phyloP scores from a whole-genome alignment of 1,284 basidiomycete species.

The Exsudoporus floridanus region DNA sequence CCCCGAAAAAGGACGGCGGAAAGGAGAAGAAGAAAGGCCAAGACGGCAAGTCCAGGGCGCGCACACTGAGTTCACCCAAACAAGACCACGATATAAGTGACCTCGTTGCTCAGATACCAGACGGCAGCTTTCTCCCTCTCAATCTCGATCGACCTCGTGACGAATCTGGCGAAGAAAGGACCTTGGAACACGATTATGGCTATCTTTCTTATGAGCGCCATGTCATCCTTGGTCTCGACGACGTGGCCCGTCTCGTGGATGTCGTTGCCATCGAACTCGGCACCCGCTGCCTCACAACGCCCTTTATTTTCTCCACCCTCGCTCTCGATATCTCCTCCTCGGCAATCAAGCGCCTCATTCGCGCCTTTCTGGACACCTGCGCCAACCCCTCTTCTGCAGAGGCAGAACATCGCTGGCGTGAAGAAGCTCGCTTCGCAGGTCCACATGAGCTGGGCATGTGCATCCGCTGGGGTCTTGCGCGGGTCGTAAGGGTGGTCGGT shows the following conservation, averaged over 20 bases:
- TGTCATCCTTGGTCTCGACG: slow-evolving; percentile 73
- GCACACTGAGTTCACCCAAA: slow-evolving; percentile 40
- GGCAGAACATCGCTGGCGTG: slow-evolving; percentile 61
- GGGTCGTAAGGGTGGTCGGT: slow-evolving; percentile 64
- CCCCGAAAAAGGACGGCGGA: slow-evolving; percentile 40
- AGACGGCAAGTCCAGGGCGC: slow-evolving; percentile 40
- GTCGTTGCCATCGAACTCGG: slow-evolving; percentile 72
- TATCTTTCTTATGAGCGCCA: slow-evolving; percentile 71
- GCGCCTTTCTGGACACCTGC: slow-evolving; percentile 68
- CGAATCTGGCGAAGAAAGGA: slow-evolving; percentile 35
- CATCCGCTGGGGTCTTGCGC: slow-evolving; percentile 79
- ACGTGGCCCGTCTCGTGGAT: slow-evolving; percentile 68
- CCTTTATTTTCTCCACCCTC: slow-evolving; percentile 84
- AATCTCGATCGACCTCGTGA: slow-evolving; percentile 50
- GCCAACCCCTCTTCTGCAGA: slow-evolving; percentile 43
- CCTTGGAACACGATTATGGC: slow-evolving; percentile 58
- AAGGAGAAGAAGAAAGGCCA: slow-evolving; percentile 58
- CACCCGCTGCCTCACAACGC: slow-evolving; percentile 77
- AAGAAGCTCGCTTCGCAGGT: slow-evolving; percentile 79
- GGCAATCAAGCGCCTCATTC: slow-evolving; percentile 71
- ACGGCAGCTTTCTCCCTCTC: slow-evolving; percentile 63
- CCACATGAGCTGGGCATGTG: slow-evolving; percentile 86
- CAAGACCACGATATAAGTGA: slow-evolving; percentile 36
- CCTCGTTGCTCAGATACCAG: slow-evolving; percentile 47
- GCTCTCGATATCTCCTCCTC: slow-evolving; percentile 79